phyloP scores from a whole-genome alignment of 2,329 filamentous ascomycete species.

The Nakataea oryzae region DNA sequence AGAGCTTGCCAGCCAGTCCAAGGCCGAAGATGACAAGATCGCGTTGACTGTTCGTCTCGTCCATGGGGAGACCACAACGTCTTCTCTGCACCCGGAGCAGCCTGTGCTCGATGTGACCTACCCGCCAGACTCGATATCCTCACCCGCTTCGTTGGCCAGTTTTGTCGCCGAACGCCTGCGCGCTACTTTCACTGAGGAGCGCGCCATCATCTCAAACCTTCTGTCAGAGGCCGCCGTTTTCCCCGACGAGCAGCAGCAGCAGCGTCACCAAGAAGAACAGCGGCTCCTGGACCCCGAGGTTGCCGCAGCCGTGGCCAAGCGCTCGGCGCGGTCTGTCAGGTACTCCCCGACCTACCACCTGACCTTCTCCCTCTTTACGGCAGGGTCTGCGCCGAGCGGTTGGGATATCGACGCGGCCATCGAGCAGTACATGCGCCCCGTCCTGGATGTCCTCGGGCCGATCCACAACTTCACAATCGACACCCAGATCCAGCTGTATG shows the following conservation, averaged over 20 bases:
- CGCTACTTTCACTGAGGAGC: conserved; percentile 76
- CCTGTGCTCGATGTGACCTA: conserved; percentile 72
- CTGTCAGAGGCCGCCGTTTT: conserved; percentile 36
- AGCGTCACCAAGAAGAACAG: conserved; percentile 11
- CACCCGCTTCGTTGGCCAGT: conserved; percentile 57
- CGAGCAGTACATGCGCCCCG: conserved; percentile 67
- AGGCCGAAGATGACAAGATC: conserved; percentile 34
- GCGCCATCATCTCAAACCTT: conserved; percentile 70
- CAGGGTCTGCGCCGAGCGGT: conserved; percentile 63
- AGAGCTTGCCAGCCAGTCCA: conserved; percentile 32
- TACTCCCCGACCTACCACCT: conserved; percentile 92
- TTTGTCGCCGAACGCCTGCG: conserved; percentile 73
- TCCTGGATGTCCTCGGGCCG: conserved; percentile 66
- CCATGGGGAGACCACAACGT: conserved; percentile 49
- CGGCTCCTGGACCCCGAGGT: conserved; percentile 28
- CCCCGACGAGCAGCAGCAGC: conserved; percentile 5
- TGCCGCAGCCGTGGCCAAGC: conserved; percentile 49
- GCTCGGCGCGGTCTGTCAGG: conserved; percentile 76
- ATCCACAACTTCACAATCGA: conserved; percentile 96
- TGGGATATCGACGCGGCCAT: conserved; percentile 88
- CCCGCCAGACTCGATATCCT: conserved; percentile 55
- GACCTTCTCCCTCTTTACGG: conserved; percentile 90
- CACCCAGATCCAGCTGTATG: conserved; percentile 91
- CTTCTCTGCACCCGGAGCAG: conserved; percentile 57
- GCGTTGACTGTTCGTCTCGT: conserved; percentile 63